Conservation (phyloP, 352 stramenopile species). For the Phytopythium chamaehyphon region DNA sequence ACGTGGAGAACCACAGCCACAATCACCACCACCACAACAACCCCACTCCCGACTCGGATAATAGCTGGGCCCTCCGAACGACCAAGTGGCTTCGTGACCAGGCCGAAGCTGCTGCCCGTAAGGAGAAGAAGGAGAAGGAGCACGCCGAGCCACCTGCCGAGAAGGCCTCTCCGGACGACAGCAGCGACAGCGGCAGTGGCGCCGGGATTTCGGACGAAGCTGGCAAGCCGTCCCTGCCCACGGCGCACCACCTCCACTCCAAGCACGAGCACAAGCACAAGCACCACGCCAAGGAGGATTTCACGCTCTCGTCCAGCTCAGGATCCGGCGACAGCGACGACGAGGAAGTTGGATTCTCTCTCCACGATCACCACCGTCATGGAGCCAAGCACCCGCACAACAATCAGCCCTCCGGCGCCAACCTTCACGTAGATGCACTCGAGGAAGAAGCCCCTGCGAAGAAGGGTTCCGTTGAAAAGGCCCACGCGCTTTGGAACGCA, state of each 20-base stretch:
- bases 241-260: not conserved
- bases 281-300: constrained; percentile 1
- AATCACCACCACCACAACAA: not conserved
- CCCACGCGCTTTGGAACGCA: too few species aligned
- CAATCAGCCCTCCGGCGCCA: too few species aligned
- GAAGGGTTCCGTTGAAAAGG: too few species aligned
- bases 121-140: not conserved
- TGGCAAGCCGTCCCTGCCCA: not conserved
- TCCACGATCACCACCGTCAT: too few species aligned
- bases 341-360: not conserved
- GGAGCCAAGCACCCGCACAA: too few species aligned
- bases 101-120: not conserved
- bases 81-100: not conserved
- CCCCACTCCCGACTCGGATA: not conserved
- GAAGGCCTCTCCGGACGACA: not conserved
- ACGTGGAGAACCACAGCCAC: not conserved
- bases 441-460: not conserved
- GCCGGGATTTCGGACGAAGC: not conserved
- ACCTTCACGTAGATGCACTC: too few species aligned
- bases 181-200: not conserved
- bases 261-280: not conserved
- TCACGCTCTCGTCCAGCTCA: constrained; percentile 1
- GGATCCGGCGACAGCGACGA: not conserved
- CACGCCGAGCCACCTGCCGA: not conserved
- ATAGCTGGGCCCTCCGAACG: not conserved